Conservation (phyloP, 495 filamentous ascomycete genomes). For the Xylaria venustula region DNA sequence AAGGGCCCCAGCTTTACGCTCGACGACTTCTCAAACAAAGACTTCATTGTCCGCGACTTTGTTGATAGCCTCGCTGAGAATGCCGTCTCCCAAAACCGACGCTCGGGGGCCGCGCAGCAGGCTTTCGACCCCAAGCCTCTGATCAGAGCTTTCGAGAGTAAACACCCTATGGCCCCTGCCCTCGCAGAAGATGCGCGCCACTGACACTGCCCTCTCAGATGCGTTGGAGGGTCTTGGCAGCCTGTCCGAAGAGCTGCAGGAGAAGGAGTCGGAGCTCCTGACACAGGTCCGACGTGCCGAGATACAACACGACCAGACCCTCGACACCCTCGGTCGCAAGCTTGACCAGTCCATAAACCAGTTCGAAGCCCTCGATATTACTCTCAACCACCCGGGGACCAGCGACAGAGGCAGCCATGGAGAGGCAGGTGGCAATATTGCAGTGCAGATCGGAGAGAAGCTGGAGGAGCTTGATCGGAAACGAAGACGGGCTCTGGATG, state of each 20-base stretch:
- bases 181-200: background rate
- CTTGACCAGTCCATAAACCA: constrained; percentile 86
- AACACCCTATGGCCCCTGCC: constrained; percentile 5
- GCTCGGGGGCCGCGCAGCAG: constrained; percentile 65
- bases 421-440: constrained; percentile 73
- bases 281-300: constrained; percentile 89
- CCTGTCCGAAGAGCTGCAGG: constrained; percentile 82
- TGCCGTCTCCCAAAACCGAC: constrained; percentile 70
- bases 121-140: constrained; percentile 97
- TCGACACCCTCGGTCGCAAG: constrained; percentile 79
- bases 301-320: constrained; percentile 83
- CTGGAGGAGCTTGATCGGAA: constrained; percentile 94
- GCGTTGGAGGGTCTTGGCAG: constrained; percentile 73
- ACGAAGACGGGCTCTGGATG: constrained; percentile 83
- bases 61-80: constrained; percentile 88
- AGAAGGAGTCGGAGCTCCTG: constrained; percentile 82
- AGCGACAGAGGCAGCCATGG: constrained; percentile 47
- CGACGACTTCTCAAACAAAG: constrained; percentile 84
- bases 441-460: constrained; percentile 91
- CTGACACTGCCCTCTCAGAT: constrained; percentile 36
- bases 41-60: constrained; percentile 98
- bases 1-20: constrained; percentile 78
- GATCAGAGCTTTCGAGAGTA: constrained; percentile 91
- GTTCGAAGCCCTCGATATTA: constrained; percentile 84
- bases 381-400: constrained; percentile 56